Evolutionary conservation across 2,329 filamentous ascomycete species (phyloP), one percentile per base, ranked within the genome.

Genomic region (Aspergillus ochraceoroseus): DNA sequence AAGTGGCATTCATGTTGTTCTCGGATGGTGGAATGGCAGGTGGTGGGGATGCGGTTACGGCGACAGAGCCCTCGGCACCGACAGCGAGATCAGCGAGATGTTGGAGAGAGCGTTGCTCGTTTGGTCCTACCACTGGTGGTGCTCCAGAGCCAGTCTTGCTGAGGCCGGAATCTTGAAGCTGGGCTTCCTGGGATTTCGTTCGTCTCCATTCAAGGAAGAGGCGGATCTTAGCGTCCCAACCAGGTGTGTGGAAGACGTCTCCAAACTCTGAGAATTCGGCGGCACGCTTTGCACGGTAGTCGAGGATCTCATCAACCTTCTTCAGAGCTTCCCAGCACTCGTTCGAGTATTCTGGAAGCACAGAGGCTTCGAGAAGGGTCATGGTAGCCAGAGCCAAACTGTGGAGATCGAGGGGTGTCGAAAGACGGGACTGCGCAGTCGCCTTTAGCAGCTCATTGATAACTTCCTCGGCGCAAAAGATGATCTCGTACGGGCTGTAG

Each of bases 231-330:
- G 57, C 50, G 44, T 68, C 65, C 66, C 66, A 69, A 22, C 56
- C 54, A 4, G 57, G 55, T 1, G 64, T 67, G 12, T 56, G 53
- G 43, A 68, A 67, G 15, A 68, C 58, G 32, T 64, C 58, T 2
- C 57, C 57, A 19, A 67, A 67, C 35, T 68, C 65, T 6, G 52
- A 43, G 1, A 50, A 51, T 17, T 57, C 51, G 7, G 51, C 25
- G 7, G 53, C 41, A 19, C 52, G 50, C 47, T 62, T 63, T 14
- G 59, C 66, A 14, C 74, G 69, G 6, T 65, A 59, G 26, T 71
- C 66, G 30, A 75, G 63, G 2, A 74, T 64, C 7, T 66, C 62
- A 37, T 76, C 71, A 3, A 76, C 73, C 36, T 71, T 72, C 18
- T 69, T 64, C n/a, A 82, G 58, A 0, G 57, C 44, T 4, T 58